phyloP scores from a whole-genome alignment of 2,329 filamentous ascomycete species.

The Alternaria viburni region DNA sequence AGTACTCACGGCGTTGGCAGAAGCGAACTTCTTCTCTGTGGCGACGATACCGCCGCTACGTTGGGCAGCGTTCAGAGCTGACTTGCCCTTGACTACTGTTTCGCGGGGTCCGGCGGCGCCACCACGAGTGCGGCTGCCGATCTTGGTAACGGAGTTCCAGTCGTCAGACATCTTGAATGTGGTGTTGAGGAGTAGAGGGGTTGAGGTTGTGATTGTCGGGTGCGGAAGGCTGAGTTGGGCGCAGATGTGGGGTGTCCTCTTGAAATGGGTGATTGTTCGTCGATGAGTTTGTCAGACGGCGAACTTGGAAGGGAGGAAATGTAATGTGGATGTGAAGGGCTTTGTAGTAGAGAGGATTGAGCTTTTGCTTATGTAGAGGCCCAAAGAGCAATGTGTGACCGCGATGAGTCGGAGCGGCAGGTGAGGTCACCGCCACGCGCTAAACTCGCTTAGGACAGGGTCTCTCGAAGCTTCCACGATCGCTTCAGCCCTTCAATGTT shows the following conservation, averaged over 20 bases:
- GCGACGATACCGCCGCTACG: constrained; percentile 75
- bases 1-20: constrained; percentile 76
- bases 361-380: constrained; percentile 20
- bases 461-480: constrained; percentile 27
- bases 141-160: constrained; percentile 91
- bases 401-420: constrained; percentile 25
- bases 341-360: constrained; percentile 1
- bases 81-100: constrained; percentile 86
- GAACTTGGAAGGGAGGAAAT: not conserved
- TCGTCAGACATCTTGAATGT: constrained; percentile 69
- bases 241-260: constrained; percentile 17
- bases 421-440: constrained; percentile 31
- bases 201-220: constrained; percentile 10
- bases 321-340: constrained; percentile 6
- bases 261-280: constrained; percentile 11
- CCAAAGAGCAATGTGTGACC: constrained; percentile 14
- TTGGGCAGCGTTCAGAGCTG: constrained; percentile 86
- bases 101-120: constrained; percentile 73
- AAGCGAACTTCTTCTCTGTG: constrained; percentile 90
- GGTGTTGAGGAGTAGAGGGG: constrained; percentile 2
- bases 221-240: constrained; percentile 13
- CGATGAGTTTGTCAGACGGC: constrained; percentile 13
- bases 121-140: constrained; percentile 81
- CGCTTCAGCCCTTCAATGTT: constrained; percentile 13
- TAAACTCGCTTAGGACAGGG: constrained; percentile 19